Conservation (phyloP, 345 rosid species). For the Camelina neglecta region DNA sequence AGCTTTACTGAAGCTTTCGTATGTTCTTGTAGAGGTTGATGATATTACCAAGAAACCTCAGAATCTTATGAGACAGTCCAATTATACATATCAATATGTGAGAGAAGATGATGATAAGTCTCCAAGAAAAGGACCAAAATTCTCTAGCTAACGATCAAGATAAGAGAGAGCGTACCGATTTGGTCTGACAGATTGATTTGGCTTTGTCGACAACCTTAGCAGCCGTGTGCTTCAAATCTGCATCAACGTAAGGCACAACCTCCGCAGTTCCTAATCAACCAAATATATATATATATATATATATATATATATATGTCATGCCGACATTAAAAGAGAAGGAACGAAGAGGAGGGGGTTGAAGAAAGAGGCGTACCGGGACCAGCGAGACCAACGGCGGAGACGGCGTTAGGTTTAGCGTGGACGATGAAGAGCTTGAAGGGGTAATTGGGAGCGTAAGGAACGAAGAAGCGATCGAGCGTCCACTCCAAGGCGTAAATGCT, state of each 20-base stretch:
- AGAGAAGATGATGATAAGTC: slow-evolving; percentile 15
- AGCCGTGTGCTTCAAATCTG: slow-evolving; percentile 77
- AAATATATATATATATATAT: too few relatives aligned
- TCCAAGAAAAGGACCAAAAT: too few relatives aligned
- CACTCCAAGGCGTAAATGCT: slow-evolving; percentile 84
- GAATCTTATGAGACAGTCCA: not conserved
- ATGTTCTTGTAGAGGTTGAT: not conserved
- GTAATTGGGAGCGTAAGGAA: slow-evolving; percentile 53
- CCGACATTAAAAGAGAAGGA: not conserved
- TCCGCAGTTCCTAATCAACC: slow-evolving; percentile 62
- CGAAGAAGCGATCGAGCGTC: slow-evolving; percentile 82
- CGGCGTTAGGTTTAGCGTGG: slow-evolving; percentile 75
- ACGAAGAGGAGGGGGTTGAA: not conserved
- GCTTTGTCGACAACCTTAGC: slow-evolving; percentile 70
- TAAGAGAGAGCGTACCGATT: slow-evolving; percentile 53
- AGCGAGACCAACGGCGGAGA: slow-evolving; percentile 63
- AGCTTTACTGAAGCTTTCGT: not conserved
- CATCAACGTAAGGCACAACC: slow-evolving; percentile 65
- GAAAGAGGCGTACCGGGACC: slow-evolving; percentile 67
- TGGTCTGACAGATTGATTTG: slow-evolving; percentile 57
- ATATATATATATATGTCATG: too few relatives aligned
- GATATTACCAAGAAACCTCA: not conserved
- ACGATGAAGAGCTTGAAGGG: slow-evolving; percentile 83
- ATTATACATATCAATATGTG: not conserved
- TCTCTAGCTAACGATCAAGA: not conserved